Evolutionary conservation across 306 rosid species (phyloP).

Genomic region (Cicer yamashitae): DNA sequence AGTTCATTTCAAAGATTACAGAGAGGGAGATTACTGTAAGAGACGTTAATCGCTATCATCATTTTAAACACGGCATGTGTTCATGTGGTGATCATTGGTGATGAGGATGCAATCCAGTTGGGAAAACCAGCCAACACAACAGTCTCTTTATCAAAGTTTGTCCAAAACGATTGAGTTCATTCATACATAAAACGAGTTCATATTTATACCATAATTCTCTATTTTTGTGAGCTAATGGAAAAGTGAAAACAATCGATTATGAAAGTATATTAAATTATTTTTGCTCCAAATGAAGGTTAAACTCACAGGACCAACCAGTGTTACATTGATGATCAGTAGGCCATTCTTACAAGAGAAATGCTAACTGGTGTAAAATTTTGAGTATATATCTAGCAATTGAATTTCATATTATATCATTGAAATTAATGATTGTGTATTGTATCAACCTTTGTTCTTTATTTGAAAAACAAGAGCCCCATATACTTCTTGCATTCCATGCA

Average conservation of each 20-base stretch:
- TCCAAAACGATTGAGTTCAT: slow-evolving; percentile 10
- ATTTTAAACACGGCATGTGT: slow-evolving; percentile 66
- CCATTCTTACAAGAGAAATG: not conserved
- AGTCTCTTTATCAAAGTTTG: not conserved
- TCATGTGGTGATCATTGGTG: slow-evolving; percentile 78
- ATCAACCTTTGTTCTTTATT: not conserved
- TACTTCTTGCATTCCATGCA: not conserved
- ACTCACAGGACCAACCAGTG: not conserved
- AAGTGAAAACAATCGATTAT: slow-evolving; percentile 10
- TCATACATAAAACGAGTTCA: not conserved
- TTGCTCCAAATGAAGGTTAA: not conserved
- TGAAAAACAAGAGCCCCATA: not conserved
- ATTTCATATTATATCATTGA: not conserved
- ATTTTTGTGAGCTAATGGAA: not conserved
- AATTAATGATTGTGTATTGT: not conserved
- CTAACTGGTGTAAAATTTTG: slow-evolving; percentile 1
- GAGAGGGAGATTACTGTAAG: slow-evolving; percentile 72
- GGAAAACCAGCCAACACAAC: slow-evolving; percentile 16
- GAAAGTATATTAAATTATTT: not conserved
- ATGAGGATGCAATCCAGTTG: slow-evolving; percentile 8
- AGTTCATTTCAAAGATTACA: slow-evolving; percentile 68
- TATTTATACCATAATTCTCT: slow-evolving; percentile 6
- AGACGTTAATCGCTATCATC: slow-evolving; percentile 83
- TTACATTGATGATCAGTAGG: not conserved
- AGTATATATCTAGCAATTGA: not conserved